Percentiles rank a stretch among this genome's conserved stretches.
Evolutionary conservation across 2,329 filamentous ascomycete genomes (phyloP).

Genomic region (Xylaria sp.): DNA sequence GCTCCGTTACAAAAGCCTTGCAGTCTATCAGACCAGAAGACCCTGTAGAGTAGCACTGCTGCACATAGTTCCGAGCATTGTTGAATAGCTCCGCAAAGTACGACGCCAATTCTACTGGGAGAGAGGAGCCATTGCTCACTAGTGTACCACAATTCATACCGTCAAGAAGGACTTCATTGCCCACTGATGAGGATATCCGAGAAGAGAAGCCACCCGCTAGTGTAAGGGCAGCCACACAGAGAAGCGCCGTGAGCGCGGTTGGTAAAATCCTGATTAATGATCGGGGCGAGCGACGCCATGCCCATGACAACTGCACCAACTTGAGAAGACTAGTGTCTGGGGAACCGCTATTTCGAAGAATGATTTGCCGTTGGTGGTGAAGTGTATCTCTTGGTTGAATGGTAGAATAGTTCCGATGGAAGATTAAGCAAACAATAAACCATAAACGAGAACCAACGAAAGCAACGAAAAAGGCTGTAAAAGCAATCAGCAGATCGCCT

Average conservation of each 20-base stretch:
- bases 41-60: constrained; percentile 20
- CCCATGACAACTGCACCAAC: neutral
- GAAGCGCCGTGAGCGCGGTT: neutral
- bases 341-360: neutral
- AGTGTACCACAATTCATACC: neutral
- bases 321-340: neutral
- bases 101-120: no score
- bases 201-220: neutral
- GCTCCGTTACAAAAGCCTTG: constrained; percentile 2
- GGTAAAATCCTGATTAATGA: neutral
- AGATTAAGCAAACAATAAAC: neutral
- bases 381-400: neutral
- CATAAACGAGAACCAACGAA: neutral
- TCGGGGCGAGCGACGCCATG: neutral
- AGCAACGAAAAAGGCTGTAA: neutral
- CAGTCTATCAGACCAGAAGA: constrained; percentile 7
- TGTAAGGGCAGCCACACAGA: neutral
- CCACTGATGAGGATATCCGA: neutral
- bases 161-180: neutral
- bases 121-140: no score
- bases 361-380: neutral
- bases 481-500: neutral
- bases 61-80: constrained; percentile 18
- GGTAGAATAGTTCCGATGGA: neutral
- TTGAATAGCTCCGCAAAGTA: no score